Base-by-base conservation (phyloP, 2,329 filamentous ascomycete species). In the Didymella keratinophila region DNA sequence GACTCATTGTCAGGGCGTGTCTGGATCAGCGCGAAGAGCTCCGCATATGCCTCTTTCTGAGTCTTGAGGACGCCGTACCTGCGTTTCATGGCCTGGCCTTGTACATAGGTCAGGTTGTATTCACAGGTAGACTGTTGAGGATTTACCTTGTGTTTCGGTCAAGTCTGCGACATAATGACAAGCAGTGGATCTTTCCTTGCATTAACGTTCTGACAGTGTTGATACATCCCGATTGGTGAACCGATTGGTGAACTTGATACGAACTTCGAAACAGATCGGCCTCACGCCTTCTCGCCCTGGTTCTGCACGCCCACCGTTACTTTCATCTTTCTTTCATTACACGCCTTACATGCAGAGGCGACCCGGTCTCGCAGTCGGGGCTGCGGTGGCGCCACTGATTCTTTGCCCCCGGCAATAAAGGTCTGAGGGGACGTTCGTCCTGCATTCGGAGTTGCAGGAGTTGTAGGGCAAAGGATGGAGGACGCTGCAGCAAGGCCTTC, bases 11-110 rank as follows among this genome's bases (percentile, higher is more conserved):
- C 65, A 14, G 62, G 25, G 9, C 56, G 23, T 8, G 57, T 57
- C 25, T 56, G 47, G 11, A 67, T 54, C 11, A 67, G 42, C 9
- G 49, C 25, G 42, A 65, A 61, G 3, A 65, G 27, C 34, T 68
- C 62, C 14, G 57, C 50, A 20, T 68, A 64, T 0, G 46, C 58
- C 7, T 59, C 55, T 39, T 63, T 62, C 18, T 62, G 58, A 14
- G 46, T 46, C 32, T 58, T 54, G 10, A 67, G 42, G 1, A 28
- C 23, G 42, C 58, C 56, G 27, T 64, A 56, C 44, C 56, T 67
- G 23, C 63, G 61, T 32, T 65, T 65, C 1, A 62, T 25, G 0
- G 62, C 62, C 18, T 63, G 62, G 14, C 58, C 52, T 25, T 61
- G 50, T 16, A 16, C 55, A 49, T 21, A 55, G 53, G 2, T 50